Percentiles rank a stretch among this genome's conserved stretches.
phyloP scores from a whole-genome alignment of 352 stramenopile genomes.

The Globisporangium spiculum region DNA sequence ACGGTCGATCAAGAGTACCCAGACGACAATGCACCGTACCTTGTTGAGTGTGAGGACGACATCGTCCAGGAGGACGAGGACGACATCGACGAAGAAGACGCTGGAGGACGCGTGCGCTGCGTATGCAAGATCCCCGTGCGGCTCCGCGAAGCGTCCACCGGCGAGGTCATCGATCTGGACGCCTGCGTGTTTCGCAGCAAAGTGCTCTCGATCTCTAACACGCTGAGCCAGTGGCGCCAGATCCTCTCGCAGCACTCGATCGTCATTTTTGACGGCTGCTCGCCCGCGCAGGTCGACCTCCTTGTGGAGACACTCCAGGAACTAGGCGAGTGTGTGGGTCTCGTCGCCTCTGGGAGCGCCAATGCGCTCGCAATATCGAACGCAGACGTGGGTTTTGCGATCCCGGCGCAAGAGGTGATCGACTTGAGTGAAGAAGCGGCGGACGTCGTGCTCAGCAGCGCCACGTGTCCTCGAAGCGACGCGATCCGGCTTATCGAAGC shows the following conservation, averaged over 20 bases:
- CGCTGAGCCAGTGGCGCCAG: constrained; percentile 44
- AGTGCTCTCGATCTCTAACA: constrained; percentile 51
- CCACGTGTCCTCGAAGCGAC: constrained; percentile 41
- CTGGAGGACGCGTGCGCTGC: constrained; percentile 20
- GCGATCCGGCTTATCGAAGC: constrained; percentile 49
- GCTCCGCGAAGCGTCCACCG: constrained; percentile 35
- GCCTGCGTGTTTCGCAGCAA: constrained; percentile 35
- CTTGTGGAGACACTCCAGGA: constrained; percentile 55
- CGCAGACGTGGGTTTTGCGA: constrained; percentile 47
- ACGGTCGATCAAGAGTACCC: constrained; percentile 19
- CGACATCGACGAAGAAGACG: constrained; percentile 21
- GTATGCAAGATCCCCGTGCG: constrained; percentile 37
- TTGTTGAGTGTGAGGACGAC: constrained; percentile 15
- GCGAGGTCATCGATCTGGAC: constrained; percentile 30
- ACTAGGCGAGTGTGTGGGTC: constrained; percentile 42
- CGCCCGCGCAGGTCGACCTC: constrained; percentile 38
- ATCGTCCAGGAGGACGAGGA: constrained; percentile 13
- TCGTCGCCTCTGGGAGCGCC: constrained; percentile 40
- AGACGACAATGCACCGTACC: constrained; percentile 12
- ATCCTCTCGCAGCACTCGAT: constrained; percentile 37
- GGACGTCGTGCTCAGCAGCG: constrained; percentile 37
- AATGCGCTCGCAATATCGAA: constrained; percentile 46
- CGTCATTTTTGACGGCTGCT: constrained; percentile 47
- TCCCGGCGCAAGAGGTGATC: constrained; percentile 37
- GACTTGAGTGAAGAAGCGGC: constrained; percentile 51